A percentile compares a stretch with the other conserved stretches of the same genome.
phyloP scores from a whole-genome alignment of 2,329 filamentous ascomycete genomes.

The Escovopsis sp. region DNA sequence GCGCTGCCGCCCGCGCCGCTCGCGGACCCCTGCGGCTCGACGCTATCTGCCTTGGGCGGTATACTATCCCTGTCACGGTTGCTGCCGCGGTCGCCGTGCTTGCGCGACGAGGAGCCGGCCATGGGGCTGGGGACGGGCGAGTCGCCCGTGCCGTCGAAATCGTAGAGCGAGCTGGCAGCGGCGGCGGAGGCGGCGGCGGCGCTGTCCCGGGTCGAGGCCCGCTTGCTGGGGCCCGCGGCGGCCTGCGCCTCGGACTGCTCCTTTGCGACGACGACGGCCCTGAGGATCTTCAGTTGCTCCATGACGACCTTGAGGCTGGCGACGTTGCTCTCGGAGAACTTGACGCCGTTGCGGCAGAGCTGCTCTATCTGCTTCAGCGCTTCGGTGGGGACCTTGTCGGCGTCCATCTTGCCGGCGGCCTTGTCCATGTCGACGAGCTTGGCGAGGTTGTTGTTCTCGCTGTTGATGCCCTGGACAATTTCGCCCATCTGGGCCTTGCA shows the following conservation, averaged over 20 bases:
- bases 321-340: slow-evolving; percentile 24
- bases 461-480: slow-evolving; percentile 25
- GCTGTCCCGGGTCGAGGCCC: slow-evolving; percentile 9
- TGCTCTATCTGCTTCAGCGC: slow-evolving; percentile 29
- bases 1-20: slow-evolving; percentile 16
- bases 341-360: slow-evolving; percentile 27
- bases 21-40: slow-evolving; percentile 33
- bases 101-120: slow-evolving; percentile 19
- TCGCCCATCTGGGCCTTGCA: slow-evolving; percentile 26
- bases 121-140: slow-evolving; percentile 31
- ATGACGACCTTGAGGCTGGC: slow-evolving; percentile 21
- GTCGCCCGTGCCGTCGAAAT: slow-evolving; percentile 30
- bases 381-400: slow-evolving; percentile 22
- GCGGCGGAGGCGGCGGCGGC: slow-evolving; percentile 3
- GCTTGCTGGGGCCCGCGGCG: slow-evolving; percentile 17
- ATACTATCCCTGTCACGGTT: slow-evolving; percentile 35
- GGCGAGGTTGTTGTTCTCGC: slow-evolving; percentile 26
- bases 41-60: slow-evolving; percentile 41
- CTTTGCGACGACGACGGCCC: slow-evolving; percentile 28
- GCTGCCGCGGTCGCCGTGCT: slow-evolving; percentile 22
- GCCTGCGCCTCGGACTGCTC: slow-evolving; percentile 23
- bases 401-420: slow-evolving; percentile 23
- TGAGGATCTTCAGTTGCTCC: slow-evolving; percentile 29
- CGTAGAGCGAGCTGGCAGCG: slow-evolving; percentile 25
- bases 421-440: slow-evolving; percentile 27